Evolutionary conservation across 306 rosid species (phyloP), one percentile per base, ranked within the genome.

Genomic region (Cercis canadensis): DNA sequence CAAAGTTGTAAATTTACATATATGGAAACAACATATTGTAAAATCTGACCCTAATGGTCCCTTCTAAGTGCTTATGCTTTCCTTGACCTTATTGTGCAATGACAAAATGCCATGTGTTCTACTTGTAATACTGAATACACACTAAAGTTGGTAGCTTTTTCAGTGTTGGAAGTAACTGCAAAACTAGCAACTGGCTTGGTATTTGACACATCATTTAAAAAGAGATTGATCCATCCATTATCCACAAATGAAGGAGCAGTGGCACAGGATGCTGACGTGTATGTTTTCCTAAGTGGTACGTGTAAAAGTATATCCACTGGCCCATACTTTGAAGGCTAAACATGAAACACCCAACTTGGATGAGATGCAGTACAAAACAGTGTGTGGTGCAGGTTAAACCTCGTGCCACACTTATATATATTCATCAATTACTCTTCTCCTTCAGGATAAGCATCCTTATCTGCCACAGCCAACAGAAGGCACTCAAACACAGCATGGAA

Each of bases 371-470:
- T 69, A 8, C 66, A 47, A 73, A 58, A 75, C 15, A 51, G 45
- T 43, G 81, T 86, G 96, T 89, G 98, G 92, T 76, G 72, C 78
- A 46, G 0, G 61, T 74, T 78, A 12, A 29, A 12, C 61, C 82
- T 33, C 72, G n/a, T 53, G 46, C 33, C 2, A 10, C 31, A 63
- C 69, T 62, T 75, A 83, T 81, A 72, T 69, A 65, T 60, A 40
- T 32, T 72, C 66, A 36, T 44, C 67, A 1, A 37, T 66, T 44
- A 50, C 67, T 54, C 46, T 16, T 52, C 70, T 10, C 39, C 33
- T 34, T 24, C 29, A 1, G 29, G 2, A 24, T 1, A 24, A 24
- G 29, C 78, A 32, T 52, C 58, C 75, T 65, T 36, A 47, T 66
- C 86, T 53, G 24, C 61, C 21, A 36, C 17, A 50, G 44, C 41